Evolutionary conservation across 148 eudicot species (phyloP).

Genomic region (Silene conica): DNA sequence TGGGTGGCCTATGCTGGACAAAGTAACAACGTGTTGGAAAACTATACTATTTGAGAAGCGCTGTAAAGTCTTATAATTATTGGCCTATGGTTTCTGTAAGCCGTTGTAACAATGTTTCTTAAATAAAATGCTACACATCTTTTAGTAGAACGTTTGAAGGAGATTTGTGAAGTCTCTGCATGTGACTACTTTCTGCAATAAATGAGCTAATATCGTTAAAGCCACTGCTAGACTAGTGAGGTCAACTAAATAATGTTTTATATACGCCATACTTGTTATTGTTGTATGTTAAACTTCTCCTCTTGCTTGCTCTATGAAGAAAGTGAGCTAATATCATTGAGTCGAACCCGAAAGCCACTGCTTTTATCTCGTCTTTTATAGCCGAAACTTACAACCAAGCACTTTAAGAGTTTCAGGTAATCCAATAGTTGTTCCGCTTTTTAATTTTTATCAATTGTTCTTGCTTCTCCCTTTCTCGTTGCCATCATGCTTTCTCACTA

Average conservation of each 20-base stretch:
- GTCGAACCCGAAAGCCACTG: not conserved
- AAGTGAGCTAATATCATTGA: not conserved
- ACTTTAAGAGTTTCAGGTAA: conserved; percentile 3
- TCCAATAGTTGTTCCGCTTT: not conserved
- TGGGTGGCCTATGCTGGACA: conserved; percentile 18
- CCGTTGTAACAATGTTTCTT: not conserved
- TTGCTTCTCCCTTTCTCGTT: no score
- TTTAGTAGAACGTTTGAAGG: not conserved
- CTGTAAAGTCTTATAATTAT: not conserved
- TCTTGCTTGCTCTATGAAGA: not conserved
- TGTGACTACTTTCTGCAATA: not conserved
- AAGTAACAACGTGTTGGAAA: conserved; percentile 2
- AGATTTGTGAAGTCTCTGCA: not conserved
- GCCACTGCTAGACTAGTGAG: no score
- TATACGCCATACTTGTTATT: not conserved
- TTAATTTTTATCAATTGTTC: not conserved
- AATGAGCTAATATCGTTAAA: not conserved
- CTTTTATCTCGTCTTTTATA: not conserved
- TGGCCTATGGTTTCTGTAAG: not conserved
- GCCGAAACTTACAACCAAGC: not conserved
- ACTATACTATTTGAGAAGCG: conserved; percentile 9
- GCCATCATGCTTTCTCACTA: no score
- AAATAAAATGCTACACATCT: not conserved
- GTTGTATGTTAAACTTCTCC: not conserved
- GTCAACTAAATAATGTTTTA: no score